Evolutionary conservation across 2,329 filamentous ascomycete genomes (phyloP), one percentile per base, ranked within the genome.

Genomic region (Endocalyx cinctus): DNA sequence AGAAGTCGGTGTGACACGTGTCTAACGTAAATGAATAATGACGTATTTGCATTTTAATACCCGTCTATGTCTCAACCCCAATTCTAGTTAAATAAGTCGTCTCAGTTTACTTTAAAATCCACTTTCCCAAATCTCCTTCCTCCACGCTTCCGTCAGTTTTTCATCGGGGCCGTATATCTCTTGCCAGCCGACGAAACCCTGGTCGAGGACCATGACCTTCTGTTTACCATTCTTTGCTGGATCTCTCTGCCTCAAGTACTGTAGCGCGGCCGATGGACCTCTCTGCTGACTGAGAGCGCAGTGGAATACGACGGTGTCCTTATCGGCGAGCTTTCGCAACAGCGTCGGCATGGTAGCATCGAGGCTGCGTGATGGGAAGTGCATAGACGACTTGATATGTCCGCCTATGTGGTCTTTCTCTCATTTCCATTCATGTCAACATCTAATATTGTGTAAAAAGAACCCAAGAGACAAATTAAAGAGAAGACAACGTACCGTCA

Each of bases 261-360:
- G 72, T 47, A 95, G 63, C 4, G 92, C 92, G 4, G 90, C 88
- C 31, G 75, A 75, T 0, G 92, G 92, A 0, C 92, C 92, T 1
- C 92, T 74, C 64, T 95, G 84, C 66, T 97, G 92, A 47, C 84
- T 90, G 35, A 97, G 68, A 13, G 86, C 84, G 62, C 92, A 98
- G 65, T 98, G 92, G 60, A 98, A 98, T 2, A 98, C 77, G 11
- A 98, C 87, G 10, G 74, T 82, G 35, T 92, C 77, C 59, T 87
- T 88, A 54, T 82, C 79, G 45, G 78, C 68, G 29, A 96, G 74
- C 27, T 74, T 79, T 36, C 87, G 79, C 10, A 94, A 71, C n/a
- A 98, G 77, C 43, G 88, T 86, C 1, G 89, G 84, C 59, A 92
- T 77, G 46, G 74, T 78, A 55, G 77, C 75, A 50, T 94, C 86